Conservation (phyloP, 352 stramenopile species). For the Peronospora destructor region DNA sequence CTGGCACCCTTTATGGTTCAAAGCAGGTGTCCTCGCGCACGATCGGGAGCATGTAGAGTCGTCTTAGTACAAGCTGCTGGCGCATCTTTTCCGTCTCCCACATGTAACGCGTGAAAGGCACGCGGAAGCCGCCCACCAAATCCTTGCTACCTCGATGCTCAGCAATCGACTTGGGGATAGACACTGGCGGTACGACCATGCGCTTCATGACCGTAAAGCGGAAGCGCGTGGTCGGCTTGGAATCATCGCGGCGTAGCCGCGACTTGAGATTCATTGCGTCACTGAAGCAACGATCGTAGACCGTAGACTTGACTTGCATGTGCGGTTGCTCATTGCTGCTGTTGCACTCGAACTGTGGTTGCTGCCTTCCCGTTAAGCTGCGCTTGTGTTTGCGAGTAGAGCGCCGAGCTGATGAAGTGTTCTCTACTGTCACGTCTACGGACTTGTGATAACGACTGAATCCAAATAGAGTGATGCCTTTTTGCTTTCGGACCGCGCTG, state of each 20-base stretch:
- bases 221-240: constrained; percentile 34
- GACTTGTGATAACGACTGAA: constrained; percentile 19
- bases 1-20: constrained; percentile 11
- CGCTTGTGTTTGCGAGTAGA: constrained; percentile 27
- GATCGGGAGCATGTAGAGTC: constrained; percentile 23
- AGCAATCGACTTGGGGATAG: constrained; percentile 45
- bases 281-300: constrained; percentile 24
- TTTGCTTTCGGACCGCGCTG: constrained; percentile 20
- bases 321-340: constrained; percentile 1
- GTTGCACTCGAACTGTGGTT: constrained; percentile 8
- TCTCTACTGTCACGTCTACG: constrained; percentile 18
- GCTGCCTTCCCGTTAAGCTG: constrained; percentile 12
- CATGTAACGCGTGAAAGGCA: constrained; percentile 60
- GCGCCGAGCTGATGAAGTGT: constrained; percentile 13
- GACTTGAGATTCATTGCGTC: constrained; percentile 29
- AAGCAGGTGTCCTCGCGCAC: constrained; percentile 15
- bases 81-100: constrained; percentile 60
- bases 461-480: constrained; percentile 16
- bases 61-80: constrained; percentile 25
- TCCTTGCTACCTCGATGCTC: constrained; percentile 32
- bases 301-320: constrained; percentile 8
- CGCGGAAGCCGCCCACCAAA: constrained; percentile 47
- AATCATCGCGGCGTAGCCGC: constrained; percentile 17
- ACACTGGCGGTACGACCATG: constrained; percentile 45
- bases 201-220: constrained; percentile 56